phyloP scores from a whole-genome alignment of 2,329 filamentous ascomycete species.

The Chrysoporthe puriensis region DNA sequence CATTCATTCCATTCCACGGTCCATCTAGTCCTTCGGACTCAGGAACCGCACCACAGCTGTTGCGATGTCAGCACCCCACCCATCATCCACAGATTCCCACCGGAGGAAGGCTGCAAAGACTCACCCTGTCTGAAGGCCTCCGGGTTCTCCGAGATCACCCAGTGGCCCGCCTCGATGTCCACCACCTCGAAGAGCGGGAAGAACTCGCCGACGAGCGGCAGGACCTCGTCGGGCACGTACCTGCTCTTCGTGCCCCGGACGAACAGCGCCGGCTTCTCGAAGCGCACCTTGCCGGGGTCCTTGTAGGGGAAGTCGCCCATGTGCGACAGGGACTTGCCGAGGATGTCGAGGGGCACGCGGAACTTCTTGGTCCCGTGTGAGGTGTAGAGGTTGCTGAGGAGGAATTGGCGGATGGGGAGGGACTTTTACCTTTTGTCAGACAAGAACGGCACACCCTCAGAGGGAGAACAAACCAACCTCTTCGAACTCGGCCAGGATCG shows the following conservation, averaged over 20 bases:
- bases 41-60: conserved; percentile 42
- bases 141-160: conserved; percentile 88
- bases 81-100: neutral
- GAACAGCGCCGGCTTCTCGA: conserved; percentile 79
- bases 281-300: conserved; percentile 68
- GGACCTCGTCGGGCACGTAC: conserved; percentile 79
- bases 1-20: neutral
- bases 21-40: conserved; percentile 36
- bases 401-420: conserved; percentile 82
- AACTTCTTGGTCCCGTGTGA: conserved; percentile 64
- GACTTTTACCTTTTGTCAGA: conserved; percentile 46
- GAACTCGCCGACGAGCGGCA: conserved; percentile 80
- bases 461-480: conserved; percentile 46
- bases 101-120: conserved; percentile 32
- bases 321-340: conserved; percentile 69
- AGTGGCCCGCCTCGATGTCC: conserved; percentile 81
- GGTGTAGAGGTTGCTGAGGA: conserved; percentile 81
- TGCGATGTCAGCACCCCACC: conserved; percentile 11
- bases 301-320: conserved; percentile 90
- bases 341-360: conserved; percentile 74
- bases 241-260: conserved; percentile 76
- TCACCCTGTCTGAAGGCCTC: conserved; percentile 75
- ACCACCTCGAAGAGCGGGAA: conserved; percentile 77
- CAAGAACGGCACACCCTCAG: too few relatives aligned
- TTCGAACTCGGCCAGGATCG: conserved; percentile 76